Evolutionary conservation across 768 basidiomycete species (phyloP), one percentile per base, ranked within the genome.

Genomic region (Mycena epipterygia): DNA sequence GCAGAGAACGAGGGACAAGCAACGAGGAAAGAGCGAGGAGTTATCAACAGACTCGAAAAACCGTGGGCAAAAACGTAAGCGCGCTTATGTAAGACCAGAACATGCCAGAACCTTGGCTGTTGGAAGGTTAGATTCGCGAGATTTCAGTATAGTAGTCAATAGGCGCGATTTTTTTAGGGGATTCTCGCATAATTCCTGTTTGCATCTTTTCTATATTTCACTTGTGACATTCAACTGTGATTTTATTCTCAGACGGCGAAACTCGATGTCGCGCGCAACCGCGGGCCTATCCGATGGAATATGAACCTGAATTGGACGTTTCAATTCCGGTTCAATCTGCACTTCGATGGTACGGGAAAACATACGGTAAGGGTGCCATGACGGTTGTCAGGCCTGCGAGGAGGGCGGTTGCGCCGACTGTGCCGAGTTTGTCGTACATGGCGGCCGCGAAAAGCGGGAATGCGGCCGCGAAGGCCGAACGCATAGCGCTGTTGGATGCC

Each of bases 401-500:
- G n/a, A 93, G 83, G 17, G 90, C 92, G 0, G 90, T 91, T 1
- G 91, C 92, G 0, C 93, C 93, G 0, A 91, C 91, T 0, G 90
- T 89, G 0, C 93, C 91, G 7, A 94, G 77, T 53, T 87, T 87
- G 2, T 80, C 79, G 76, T 96, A 96, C 80, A 90, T 87, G 0
- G 93, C 89, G 76, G 91, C 86, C 0, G 93, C 91, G 48, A 88
- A 90, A 2, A 77, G 85, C 1, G 91, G 91, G 78, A 92, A 92
- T 3, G 85, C 85, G 0, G 88, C 90, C 1, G 90, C 91, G 68
- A 90, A 88, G 0, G 86, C 75, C 0, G 89, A 90, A 48, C 91
- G 86, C 72, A 91, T 79, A 19, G 90, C 87, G 60, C 89, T 89
- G 65, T 91, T 92, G 25, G 90, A 81, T 6, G 90, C 91, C 80